A percentile compares a stretch with the other conserved stretches of the same genome.
Evolutionary conservation across 2,329 filamentous ascomycete species (phyloP).

Genomic region (Talaromyces sp.): DNA sequence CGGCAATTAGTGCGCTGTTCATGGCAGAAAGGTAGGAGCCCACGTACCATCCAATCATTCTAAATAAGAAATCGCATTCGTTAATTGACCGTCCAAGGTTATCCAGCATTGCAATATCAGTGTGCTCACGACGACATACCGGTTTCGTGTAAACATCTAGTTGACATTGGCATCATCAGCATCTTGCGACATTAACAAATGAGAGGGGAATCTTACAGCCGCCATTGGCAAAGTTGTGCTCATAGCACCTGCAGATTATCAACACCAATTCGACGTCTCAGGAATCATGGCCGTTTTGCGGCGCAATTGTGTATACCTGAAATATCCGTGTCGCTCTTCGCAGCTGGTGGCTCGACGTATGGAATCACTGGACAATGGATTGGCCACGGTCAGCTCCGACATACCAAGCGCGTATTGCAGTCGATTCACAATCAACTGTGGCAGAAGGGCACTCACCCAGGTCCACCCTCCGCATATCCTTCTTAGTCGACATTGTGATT

Average conservation of each 20-base stretch:
- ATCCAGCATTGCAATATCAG: background rate
- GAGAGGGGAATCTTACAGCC: constrained; percentile 52
- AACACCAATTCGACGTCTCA: background rate
- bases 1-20: background rate
- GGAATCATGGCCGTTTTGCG: background rate
- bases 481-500: constrained; percentile 61
- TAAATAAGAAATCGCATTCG: constrained; percentile 28
- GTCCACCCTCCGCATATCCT: constrained; percentile 72
- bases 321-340: constrained; percentile 65
- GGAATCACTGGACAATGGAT: constrained; percentile 67
- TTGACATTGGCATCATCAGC: constrained; percentile 20
- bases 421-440: background rate
- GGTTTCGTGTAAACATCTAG: constrained; percentile 85
- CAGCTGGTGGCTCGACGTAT: constrained; percentile 71
- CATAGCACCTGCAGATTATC: constrained; percentile 50
- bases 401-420: background rate
- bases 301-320: constrained; percentile 57
- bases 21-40: background rate
- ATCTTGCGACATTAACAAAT: constrained; percentile 8
- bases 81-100: background rate
- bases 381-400: constrained; percentile 19
- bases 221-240: constrained; percentile 88
- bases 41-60: constrained; percentile 61
- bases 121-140: constrained; percentile 48
- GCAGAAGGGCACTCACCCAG: constrained; percentile 55